Conservation (phyloP, 1,284 basidiomycete species). For the Irpex rosettiformis region DNA sequence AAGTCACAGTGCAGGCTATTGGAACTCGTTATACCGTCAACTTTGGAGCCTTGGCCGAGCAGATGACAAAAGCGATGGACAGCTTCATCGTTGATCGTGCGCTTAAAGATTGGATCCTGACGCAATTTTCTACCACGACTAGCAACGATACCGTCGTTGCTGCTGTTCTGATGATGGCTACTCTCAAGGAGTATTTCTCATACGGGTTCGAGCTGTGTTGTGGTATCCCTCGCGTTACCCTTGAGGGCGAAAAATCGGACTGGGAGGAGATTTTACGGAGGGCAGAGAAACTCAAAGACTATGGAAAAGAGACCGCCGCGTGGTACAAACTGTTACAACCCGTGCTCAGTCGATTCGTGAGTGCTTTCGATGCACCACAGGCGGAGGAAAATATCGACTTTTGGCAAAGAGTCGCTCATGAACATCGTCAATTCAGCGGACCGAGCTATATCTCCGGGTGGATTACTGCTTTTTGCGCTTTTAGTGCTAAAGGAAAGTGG, state of each 20-base stretch:
- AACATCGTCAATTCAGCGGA: background rate
- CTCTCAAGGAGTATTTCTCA: slow-evolving; percentile 37
- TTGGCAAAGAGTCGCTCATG: slow-evolving; percentile 31
- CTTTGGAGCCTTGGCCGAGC: slow-evolving; percentile 29
- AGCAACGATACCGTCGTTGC: slow-evolving; percentile 35
- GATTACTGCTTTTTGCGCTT: background rate
- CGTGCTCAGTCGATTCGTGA: slow-evolving; percentile 32
- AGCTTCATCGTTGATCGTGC: slow-evolving; percentile 33
- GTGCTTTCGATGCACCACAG: slow-evolving; percentile 32
- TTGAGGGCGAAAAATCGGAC: slow-evolving; percentile 37
- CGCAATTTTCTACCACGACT: slow-evolving; percentile 46
- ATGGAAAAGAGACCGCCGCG: slow-evolving; percentile 29
- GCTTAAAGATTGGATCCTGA: slow-evolving; percentile 40
- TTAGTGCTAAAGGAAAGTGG: background rate
- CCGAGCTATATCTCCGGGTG: background rate
- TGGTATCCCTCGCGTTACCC: slow-evolving; percentile 46
- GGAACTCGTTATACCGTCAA: slow-evolving; percentile 21
- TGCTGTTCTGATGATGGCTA: slow-evolving; percentile 43
- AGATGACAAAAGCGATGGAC: slow-evolving; percentile 34
- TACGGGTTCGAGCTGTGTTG: slow-evolving; percentile 32
- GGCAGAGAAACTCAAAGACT: slow-evolving; percentile 33
- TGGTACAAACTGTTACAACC: slow-evolving; percentile 36
- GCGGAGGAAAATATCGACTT: slow-evolving; percentile 24
- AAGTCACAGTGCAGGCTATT: slow-evolving; percentile 28
- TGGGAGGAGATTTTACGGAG: slow-evolving; percentile 31